A percentile compares a stretch with the other conserved stretches of the same genome.
These are phyloP conservation scores for Nyctanthes arbortristis DNA, from an alignment of 257 asterid genomes.

Conservation along the genomic window DNA sequence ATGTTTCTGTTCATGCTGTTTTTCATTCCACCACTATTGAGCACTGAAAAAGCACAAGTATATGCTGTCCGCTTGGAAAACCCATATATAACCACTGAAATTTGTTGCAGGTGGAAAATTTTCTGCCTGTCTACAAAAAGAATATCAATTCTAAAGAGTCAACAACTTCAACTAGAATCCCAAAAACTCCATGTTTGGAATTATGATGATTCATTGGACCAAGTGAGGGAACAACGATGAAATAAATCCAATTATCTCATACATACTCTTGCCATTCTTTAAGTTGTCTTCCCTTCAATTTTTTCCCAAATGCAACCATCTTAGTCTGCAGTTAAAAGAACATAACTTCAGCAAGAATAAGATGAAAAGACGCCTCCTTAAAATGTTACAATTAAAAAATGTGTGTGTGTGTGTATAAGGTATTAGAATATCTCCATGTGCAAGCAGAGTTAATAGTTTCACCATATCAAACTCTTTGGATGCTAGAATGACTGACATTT, in stretches of 20 bases:
- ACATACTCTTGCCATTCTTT: slow-evolving; percentile 19
- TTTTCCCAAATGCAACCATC: slow-evolving; percentile 21
- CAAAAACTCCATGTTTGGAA: slow-evolving; percentile 13
- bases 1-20: not conserved
- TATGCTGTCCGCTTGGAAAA: not conserved
- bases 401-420: too few species aligned
- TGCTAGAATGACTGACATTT: not conserved
- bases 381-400: too few species aligned
- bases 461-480: slow-evolving; percentile 9
- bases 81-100: slow-evolving; percentile 9
- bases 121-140: slow-evolving; percentile 1
- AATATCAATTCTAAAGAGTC: slow-evolving; percentile 9
- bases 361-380: not conserved
- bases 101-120: not conserved
- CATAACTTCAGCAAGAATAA: not conserved
- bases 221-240: not conserved
- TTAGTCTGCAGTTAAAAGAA: not conserved
- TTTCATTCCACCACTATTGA: slow-evolving; percentile 5
- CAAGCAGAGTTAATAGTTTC: too few species aligned
- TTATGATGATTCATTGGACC: not conserved
- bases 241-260: slow-evolving; percentile 2
- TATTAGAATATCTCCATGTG: too few species aligned
- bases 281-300: slow-evolving; percentile 21
- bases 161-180: slow-evolving; percentile 11
- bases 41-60: not conserved